Percentiles rank a stretch among this genome's conserved stretches.
phyloP scores from a whole-genome alignment of 2,329 filamentous ascomycete genomes.

The Geosmithia morbida region DNA sequence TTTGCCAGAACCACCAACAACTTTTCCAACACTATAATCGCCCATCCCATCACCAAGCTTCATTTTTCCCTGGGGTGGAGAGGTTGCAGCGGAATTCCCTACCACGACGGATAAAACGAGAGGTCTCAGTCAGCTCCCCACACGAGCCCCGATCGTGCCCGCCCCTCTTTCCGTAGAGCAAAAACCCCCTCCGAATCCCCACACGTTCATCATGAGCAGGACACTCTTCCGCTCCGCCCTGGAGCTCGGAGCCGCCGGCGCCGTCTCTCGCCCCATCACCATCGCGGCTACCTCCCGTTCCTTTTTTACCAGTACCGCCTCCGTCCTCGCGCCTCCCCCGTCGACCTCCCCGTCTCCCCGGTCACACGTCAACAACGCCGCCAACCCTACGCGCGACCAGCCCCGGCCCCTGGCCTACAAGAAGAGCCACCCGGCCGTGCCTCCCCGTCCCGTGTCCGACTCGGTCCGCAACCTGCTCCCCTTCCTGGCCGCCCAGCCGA shows the following conservation, averaged over 20 bases:
- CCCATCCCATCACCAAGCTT: background rate
- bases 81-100: background rate
- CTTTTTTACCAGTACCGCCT: slow-evolving; percentile 23
- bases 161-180: too few relatives aligned
- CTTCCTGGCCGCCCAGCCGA: slow-evolving; percentile 55
- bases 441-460: slow-evolving; percentile 29
- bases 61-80: background rate
- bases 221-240: slow-evolving; percentile 48
- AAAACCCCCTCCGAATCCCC: background rate
- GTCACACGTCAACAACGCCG: slow-evolving; percentile 18
- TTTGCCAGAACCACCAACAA: background rate
- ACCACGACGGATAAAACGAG: background rate
- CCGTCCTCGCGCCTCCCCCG: slow-evolving; percentile 19
- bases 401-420: slow-evolving; percentile 21
- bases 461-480: slow-evolving; percentile 51
- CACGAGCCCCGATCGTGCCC: background rate
- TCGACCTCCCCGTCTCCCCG: slow-evolving; percentile 6
- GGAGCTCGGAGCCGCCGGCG: slow-evolving; percentile 33
- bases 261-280: background rate
- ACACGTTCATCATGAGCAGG: slow-evolving; percentile 31
- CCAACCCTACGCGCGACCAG: slow-evolving; percentile 18
- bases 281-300: slow-evolving; percentile 18
- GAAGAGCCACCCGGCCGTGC: slow-evolving; percentile 20
- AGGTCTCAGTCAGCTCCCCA: too few relatives aligned
- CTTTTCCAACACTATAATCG: background rate